Percentiles rank a stretch among this genome's conserved stretches.
Conservation (phyloP, 495 filamentous ascomycete genomes). For the Neurospora sp. region DNA sequence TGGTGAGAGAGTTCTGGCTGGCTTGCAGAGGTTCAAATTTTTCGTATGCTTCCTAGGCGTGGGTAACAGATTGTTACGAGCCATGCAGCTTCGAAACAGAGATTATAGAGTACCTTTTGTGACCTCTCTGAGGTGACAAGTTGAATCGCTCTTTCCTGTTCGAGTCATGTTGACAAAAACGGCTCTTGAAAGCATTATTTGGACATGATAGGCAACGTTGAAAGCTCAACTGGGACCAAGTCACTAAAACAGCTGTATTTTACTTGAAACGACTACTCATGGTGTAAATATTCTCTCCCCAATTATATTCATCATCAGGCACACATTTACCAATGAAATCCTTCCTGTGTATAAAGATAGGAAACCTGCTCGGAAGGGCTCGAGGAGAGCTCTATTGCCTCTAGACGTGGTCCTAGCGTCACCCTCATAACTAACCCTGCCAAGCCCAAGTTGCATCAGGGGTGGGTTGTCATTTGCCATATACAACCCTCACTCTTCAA, state of each 20-base stretch:
- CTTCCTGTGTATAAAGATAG: not conserved
- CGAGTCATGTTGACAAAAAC: not conserved
- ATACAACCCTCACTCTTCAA: not conserved
- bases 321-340: not conserved
- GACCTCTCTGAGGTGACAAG: not conserved
- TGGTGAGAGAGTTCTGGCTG: constrained; percentile 20
- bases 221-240: not conserved
- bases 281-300: not conserved
- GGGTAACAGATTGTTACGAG: not conserved
- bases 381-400: not conserved
- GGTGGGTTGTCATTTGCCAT: not conserved
- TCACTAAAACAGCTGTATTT: not conserved
- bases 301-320: not conserved
- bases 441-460: not conserved
- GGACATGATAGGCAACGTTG: not conserved
- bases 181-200: not conserved
- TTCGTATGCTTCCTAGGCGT: constrained; percentile 14
- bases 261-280: not conserved
- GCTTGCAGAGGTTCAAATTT: constrained; percentile 10
- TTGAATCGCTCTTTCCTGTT: not conserved
- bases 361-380: not conserved
- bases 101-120: not conserved
- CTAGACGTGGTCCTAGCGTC: not conserved
- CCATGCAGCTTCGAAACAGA: not conserved
- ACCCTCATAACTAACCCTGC: not conserved